These are phyloP conservation scores for Xylariaceae sp. DNA, from an alignment of 2,329 filamentous ascomycete species.

Conservation along the genomic window DNA sequence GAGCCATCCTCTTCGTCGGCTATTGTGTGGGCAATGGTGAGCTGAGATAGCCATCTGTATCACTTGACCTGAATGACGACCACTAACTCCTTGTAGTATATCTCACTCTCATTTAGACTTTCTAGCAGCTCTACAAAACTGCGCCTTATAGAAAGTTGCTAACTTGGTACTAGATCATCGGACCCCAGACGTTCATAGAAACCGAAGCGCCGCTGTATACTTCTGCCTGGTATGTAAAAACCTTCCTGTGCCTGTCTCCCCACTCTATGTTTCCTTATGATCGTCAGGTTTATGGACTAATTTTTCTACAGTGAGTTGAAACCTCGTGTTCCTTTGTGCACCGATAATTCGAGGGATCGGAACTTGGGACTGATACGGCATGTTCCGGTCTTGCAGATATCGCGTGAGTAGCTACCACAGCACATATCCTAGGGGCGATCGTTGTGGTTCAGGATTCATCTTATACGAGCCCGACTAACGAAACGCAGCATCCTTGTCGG, in stretches of 20 bases:
- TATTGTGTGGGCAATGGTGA: conserved; percentile 41
- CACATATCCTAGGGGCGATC: background rate
- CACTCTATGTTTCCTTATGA: background rate
- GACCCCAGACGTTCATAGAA: conserved; percentile 46
- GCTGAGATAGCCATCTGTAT: background rate
- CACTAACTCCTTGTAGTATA: conserved; percentile 23
- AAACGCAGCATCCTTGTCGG: conserved; percentile 59
- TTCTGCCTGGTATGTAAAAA: conserved; percentile 45
- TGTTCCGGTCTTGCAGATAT: conserved; percentile 39
- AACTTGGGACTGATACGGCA: background rate
- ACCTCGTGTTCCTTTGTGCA: background rate
- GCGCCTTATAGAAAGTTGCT: background rate
- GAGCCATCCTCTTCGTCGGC: conserved; percentile 43
- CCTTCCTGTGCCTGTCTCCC: too few species aligned
- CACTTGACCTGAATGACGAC: background rate
- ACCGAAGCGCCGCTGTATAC: conserved; percentile 57
- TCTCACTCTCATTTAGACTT: background rate
- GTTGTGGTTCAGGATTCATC: background rate
- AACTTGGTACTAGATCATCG: conserved; percentile 27
- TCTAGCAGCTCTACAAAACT: too few species aligned
- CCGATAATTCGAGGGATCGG: background rate
- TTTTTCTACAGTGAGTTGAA: conserved; percentile 13
- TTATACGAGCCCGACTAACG: background rate
- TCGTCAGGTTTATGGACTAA: background rate
- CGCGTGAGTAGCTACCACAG: conserved; percentile 43